Evolutionary conservation across 2,329 filamentous ascomycete species (phyloP).

Genomic region (Ophiostoma angusticollis): DNA sequence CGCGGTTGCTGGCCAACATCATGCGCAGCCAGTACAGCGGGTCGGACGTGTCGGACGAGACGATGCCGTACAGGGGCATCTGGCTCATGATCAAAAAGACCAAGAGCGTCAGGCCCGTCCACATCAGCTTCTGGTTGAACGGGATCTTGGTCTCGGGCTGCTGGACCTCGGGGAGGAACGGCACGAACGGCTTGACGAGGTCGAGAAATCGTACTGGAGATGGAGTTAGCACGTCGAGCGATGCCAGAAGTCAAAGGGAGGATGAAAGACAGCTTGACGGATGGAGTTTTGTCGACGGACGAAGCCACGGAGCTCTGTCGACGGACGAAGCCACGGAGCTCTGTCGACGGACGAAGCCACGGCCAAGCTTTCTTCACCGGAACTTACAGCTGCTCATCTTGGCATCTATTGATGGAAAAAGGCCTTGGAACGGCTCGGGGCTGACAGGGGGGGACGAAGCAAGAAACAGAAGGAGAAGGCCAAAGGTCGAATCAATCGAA

Average conservation of each 20-base stretch:
- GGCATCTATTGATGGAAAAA: slow-evolving; percentile 12
- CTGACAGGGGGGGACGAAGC: too few relatives aligned
- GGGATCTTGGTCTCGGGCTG: slow-evolving; percentile 96
- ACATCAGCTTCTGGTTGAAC: slow-evolving; percentile 98
- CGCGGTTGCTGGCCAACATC: slow-evolving; percentile 98
- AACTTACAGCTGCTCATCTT: slow-evolving; percentile 27
- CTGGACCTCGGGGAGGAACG: slow-evolving; percentile 98
- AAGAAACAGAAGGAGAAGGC: neutral
- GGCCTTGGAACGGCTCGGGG: slow-evolving; percentile 2
- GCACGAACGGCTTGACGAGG: slow-evolving; percentile 98
- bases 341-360: too few relatives aligned
- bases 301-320: too few relatives aligned
- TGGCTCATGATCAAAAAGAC: slow-evolving; percentile 99
- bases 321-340: too few relatives aligned
- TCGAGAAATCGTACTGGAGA: slow-evolving; percentile 90
- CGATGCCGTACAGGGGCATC: slow-evolving; percentile 98
- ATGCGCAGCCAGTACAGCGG: slow-evolving; percentile 99
- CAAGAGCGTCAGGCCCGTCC: slow-evolving; percentile 84
- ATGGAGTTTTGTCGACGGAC: too few relatives aligned
- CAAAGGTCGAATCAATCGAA: neutral
- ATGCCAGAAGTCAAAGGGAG: too few relatives aligned
- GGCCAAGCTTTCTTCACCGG: too few relatives aligned
- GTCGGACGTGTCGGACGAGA: slow-evolving; percentile 96
- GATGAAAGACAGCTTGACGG: too few relatives aligned
- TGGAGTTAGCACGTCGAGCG: slow-evolving; percentile 3